Evolutionary conservation across 768 basidiomycete species (phyloP).

Genomic region (Agaricus blazei): DNA sequence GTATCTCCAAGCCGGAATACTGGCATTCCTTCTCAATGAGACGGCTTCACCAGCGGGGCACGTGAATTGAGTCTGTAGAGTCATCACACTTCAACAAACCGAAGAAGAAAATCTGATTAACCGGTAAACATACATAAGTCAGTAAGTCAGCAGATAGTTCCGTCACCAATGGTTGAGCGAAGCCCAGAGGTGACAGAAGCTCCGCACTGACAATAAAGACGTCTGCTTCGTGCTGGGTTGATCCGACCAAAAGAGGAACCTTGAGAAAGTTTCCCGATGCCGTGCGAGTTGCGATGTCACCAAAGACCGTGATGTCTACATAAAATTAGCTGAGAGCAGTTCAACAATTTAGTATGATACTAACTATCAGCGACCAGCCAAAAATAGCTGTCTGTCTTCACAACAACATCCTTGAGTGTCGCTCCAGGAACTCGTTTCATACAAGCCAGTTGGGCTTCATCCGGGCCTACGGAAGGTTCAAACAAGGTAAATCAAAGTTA

Average conservation of each 20-base stretch:
- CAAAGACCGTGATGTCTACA: slow-evolving; percentile 26
- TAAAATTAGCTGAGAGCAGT: not conserved
- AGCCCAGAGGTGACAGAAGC: slow-evolving; percentile 18
- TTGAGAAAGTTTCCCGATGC: slow-evolving; percentile 23
- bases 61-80: slow-evolving; percentile 19
- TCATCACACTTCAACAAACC: not conserved
- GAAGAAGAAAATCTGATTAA: not conserved
- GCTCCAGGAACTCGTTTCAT: slow-evolving; percentile 27
- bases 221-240: slow-evolving; percentile 26
- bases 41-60: slow-evolving; percentile 24
- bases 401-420: slow-evolving; percentile 25
- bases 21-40: slow-evolving; percentile 19
- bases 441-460: slow-evolving; percentile 24
- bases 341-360: not conserved
- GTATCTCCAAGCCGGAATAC: slow-evolving; percentile 23
- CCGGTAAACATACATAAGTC: slow-evolving; percentile 11
- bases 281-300: slow-evolving; percentile 18
- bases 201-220: slow-evolving; percentile 25
- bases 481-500: not conserved
- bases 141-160: slow-evolving; percentile 24
- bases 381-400: slow-evolving; percentile 21
- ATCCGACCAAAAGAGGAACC: slow-evolving; percentile 25
- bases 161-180: slow-evolving; percentile 13
- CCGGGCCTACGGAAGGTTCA: not conserved
- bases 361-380: slow-evolving; percentile 24